Conservation (phyloP, 2,329 filamentous ascomycete genomes). For the Basipetospora chlamydospora region DNA sequence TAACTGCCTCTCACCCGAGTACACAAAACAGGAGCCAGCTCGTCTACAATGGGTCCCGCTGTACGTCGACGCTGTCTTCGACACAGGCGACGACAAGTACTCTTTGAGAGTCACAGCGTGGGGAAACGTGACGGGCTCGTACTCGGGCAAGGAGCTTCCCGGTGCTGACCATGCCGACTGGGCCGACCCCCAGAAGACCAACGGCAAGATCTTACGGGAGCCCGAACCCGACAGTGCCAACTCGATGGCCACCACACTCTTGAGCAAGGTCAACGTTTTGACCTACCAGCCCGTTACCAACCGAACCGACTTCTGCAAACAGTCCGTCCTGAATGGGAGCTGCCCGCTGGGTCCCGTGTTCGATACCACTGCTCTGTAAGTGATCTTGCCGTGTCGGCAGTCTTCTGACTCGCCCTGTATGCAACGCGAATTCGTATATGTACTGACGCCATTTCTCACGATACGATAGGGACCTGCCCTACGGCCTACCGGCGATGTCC, state of each 20-base stretch:
- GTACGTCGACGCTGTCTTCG: constrained; percentile 61
- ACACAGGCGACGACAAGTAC: constrained; percentile 43
- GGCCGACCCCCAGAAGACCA: constrained; percentile 41
- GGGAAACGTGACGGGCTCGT: constrained; percentile 76
- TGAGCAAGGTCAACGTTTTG: constrained; percentile 56
- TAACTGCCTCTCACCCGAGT: constrained; percentile 62
- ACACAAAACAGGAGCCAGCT: constrained; percentile 38
- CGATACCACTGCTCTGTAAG: constrained; percentile 26
- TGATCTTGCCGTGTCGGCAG: constrained; percentile 6
- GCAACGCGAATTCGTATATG: not conserved
- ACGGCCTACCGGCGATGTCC: constrained; percentile 55
- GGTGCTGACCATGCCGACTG: constrained; percentile 43
- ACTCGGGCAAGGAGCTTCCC: constrained; percentile 42
- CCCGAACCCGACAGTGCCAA: constrained; percentile 29
- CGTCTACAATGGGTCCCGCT: constrained; percentile 69
- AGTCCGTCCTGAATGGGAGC: constrained; percentile 38
- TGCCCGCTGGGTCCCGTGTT: constrained; percentile 73
- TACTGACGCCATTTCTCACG: constrained; percentile 3
- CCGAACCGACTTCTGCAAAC: constrained; percentile 50
- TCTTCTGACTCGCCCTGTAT: too few species aligned
- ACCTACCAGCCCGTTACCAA: constrained; percentile 56
- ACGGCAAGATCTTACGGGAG: constrained; percentile 64
- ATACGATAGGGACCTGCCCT: constrained; percentile 22
- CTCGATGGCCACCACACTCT: constrained; percentile 57
- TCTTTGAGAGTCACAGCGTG: constrained; percentile 67